Conservation (phyloP, 177 flowering plant species). For the Vitis hybrid region DNA sequence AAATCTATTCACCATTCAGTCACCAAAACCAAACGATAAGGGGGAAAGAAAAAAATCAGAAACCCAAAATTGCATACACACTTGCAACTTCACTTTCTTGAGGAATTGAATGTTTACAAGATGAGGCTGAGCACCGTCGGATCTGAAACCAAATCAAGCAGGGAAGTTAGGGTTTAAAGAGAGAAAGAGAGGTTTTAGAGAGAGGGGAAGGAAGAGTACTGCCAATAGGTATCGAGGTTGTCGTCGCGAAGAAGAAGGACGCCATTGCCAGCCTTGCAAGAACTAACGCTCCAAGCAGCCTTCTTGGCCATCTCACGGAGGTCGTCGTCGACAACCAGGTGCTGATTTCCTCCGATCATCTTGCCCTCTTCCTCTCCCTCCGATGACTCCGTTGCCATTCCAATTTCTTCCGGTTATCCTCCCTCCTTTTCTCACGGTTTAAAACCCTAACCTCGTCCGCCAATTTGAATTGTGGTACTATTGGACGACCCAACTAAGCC, state of each 20-base stretch:
- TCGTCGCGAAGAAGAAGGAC: slow-evolving; percentile 83
- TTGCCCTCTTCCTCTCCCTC: slow-evolving; percentile 90
- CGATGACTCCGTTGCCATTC: slow-evolving; percentile 76
- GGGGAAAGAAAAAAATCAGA: neutral
- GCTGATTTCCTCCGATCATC: slow-evolving; percentile 55
- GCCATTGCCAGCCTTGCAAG: slow-evolving; percentile 95
- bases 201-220: slow-evolving; percentile 34
- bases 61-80: slow-evolving; percentile 10
- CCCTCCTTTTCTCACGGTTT: neutral
- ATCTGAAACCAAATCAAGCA: slow-evolving; percentile 36
- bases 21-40: neutral
- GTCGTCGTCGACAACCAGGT: slow-evolving; percentile 65
- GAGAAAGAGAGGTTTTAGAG: neutral
- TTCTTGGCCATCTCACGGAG: slow-evolving; percentile 87
- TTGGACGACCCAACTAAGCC: too few species aligned
- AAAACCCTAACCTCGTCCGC: neutral
- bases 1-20: neutral
- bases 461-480: neutral
- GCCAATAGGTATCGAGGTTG: slow-evolving; percentile 91
- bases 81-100: slow-evolving; percentile 88
- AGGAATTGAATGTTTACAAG: slow-evolving; percentile 87
- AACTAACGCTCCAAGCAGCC: slow-evolving; percentile 98
- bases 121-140: slow-evolving; percentile 95
- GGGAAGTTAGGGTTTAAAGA: neutral
- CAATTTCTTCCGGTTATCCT: neutral